Percentiles rank a stretch among this genome's conserved stretches.
phyloP scores from a whole-genome alignment of 1,284 basidiomycete species.

The Cystobasidium sp. region DNA sequence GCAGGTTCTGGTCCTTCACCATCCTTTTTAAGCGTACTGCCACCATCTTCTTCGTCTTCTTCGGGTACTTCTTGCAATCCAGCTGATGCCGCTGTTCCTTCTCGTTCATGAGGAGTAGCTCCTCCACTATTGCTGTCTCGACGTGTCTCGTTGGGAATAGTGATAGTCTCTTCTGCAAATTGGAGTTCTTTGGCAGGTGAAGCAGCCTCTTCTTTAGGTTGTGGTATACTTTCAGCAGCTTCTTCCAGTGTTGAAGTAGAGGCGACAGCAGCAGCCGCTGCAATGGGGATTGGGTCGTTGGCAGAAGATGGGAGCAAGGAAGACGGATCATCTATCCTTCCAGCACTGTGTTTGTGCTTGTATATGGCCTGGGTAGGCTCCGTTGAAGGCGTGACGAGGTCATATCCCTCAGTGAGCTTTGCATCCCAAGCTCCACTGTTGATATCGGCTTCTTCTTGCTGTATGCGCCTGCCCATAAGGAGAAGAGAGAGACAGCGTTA shows the following conservation, averaged over 20 bases:
- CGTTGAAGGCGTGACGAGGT: not conserved
- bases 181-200: conserved; percentile 7
- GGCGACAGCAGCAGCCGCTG: not conserved
- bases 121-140: not conserved
- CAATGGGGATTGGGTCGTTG: not conserved
- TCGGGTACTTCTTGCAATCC: conserved; percentile 12
- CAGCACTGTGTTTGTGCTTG: conserved; percentile 16
- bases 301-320: too few species aligned
- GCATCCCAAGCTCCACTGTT: conserved; percentile 6
- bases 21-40: not conserved
- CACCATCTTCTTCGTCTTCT: conserved; percentile 13
- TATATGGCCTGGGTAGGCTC: not conserved
- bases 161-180: conserved; percentile 2
- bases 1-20: not conserved
- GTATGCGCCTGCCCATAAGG: not conserved
- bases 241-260: not conserved
- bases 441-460: conserved; percentile 14
- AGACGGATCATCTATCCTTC: not conserved
- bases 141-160: not conserved
- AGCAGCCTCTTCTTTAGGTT: conserved; percentile 6
- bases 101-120: not conserved
- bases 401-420: not conserved
- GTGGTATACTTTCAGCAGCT: too few species aligned
- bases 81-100: not conserved
- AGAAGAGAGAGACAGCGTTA: too few species aligned